Evolutionary conservation across 306 rosid species (phyloP).

Genomic region (Crotalaria pallida): DNA sequence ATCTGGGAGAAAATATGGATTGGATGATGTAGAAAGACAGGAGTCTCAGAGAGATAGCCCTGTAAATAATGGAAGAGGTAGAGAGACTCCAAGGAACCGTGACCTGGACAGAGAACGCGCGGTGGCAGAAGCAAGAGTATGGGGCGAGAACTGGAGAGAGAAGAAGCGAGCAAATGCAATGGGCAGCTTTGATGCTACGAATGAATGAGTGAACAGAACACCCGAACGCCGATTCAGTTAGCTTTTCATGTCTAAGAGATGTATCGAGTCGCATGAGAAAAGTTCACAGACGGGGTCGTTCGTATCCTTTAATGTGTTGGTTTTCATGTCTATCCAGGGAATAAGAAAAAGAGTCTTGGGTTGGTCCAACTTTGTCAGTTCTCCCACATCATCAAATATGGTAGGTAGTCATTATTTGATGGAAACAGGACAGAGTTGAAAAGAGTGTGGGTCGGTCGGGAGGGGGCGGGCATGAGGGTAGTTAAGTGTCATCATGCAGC

Average conservation of each 20-base stretch:
- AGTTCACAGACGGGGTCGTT: slow-evolving; percentile 18
- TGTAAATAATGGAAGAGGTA: slow-evolving; percentile 62
- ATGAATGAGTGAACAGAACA: slow-evolving; percentile 50
- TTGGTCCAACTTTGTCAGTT: slow-evolving; percentile 37
- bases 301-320: slow-evolving; percentile 39
- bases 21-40: slow-evolving; percentile 64
- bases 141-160: slow-evolving; percentile 99
- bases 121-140: slow-evolving; percentile 91
- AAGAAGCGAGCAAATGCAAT: slow-evolving; percentile 66
- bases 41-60: slow-evolving; percentile 86
- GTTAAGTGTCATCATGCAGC: slow-evolving; percentile 33
- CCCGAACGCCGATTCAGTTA: slow-evolving; percentile 7
- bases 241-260: slow-evolving; percentile 29
- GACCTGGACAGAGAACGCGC: slow-evolving; percentile 93
- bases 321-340: slow-evolving; percentile 31
- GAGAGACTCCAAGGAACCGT: slow-evolving; percentile 81
- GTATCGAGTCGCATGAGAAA: slow-evolving; percentile 39
- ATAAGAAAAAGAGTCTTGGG: slow-evolving; percentile 35
- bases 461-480: slow-evolving; percentile 42
- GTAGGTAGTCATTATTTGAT: slow-evolving; percentile 29
- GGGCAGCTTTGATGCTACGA: slow-evolving; percentile 89
- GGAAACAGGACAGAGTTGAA: slow-evolving; percentile 21
- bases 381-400: slow-evolving; percentile 24
- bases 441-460: not conserved
- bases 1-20: slow-evolving; percentile 80